Evolutionary conservation across 208 protist species (phyloP).

Genomic region (Leishmania lainsoni): DNA sequence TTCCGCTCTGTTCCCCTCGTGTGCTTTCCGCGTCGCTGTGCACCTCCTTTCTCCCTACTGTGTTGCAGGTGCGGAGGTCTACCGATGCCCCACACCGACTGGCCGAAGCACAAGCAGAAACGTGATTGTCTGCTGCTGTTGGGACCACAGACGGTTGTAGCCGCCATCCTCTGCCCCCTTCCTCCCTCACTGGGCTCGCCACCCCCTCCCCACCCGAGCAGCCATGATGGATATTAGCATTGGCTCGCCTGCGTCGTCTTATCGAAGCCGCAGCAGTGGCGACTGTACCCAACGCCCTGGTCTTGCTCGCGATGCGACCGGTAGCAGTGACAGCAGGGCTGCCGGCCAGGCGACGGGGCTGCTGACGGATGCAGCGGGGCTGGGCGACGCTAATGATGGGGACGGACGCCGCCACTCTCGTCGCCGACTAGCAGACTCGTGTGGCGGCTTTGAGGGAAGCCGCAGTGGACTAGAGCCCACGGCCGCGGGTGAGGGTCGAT

Average conservation of each 20-base stretch:
- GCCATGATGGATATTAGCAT: conserved; percentile 26
- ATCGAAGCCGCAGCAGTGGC: conserved; percentile 7
- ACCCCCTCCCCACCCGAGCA: neutral
- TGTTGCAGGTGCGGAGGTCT: neutral
- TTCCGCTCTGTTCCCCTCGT: neutral
- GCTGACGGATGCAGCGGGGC: neutral
- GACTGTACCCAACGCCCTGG: neutral
- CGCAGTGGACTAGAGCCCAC: neutral
- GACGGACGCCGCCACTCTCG: neutral
- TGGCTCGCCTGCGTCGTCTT: conserved; percentile 28
- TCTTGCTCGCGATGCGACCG: neutral
- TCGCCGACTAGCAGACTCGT: neutral
- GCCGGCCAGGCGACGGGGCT: neutral
- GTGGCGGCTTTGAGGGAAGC: neutral
- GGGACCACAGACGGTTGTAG: neutral
- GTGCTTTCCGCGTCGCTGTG: neutral
- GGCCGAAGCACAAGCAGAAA: neutral
- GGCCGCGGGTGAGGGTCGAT: neutral
- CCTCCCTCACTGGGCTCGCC: neutral
- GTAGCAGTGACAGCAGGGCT: neutral
- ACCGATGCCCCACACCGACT: neutral
- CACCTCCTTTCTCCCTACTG: neutral
- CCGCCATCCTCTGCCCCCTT: neutral
- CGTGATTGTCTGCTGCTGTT: neutral
- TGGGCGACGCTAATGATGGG: neutral